Conservation (phyloP, 2,329 filamentous ascomycete genomes). For the Trichoderma sp. region DNA sequence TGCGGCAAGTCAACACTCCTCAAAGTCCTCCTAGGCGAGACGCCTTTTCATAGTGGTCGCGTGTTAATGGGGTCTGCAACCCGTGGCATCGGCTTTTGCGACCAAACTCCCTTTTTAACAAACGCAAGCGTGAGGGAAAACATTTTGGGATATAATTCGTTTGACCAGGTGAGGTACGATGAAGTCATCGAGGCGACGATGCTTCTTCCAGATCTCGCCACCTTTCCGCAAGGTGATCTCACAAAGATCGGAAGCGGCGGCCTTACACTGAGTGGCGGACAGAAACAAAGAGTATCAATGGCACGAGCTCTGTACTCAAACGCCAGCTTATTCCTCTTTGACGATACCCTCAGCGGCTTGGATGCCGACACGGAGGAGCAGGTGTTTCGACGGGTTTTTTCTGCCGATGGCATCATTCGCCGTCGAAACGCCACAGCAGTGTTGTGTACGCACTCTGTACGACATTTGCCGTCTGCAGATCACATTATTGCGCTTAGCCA, state of each 20-base stretch:
- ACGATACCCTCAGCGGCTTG: conserved; percentile 38
- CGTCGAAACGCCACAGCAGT: conserved; percentile 39
- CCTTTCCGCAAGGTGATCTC: conserved; percentile 35
- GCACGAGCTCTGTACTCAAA: conserved; percentile 92
- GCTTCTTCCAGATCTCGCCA: conserved; percentile 32
- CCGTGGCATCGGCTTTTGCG: conserved; percentile 31
- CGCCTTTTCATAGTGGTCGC: conserved; percentile 22
- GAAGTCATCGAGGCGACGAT: conserved; percentile 35
- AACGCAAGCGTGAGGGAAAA: conserved; percentile 38
- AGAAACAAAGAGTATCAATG: conserved; percentile 76
- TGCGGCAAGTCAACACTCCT: conserved; percentile 38
- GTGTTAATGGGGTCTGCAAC: conserved; percentile 16
- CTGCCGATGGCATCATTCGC: conserved; percentile 39
- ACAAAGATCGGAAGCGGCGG: conserved; percentile 41
- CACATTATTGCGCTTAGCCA: conserved; percentile 45
- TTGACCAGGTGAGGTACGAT: conserved; percentile 33
- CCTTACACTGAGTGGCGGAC: conserved; percentile 43
- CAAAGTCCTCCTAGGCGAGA: conserved; percentile 35
- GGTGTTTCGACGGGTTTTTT: conserved; percentile 44
- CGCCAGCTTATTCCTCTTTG: conserved; percentile 72
- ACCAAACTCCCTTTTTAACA: conserved; percentile 33
- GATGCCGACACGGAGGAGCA: conserved; percentile 43
- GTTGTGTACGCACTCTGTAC: conserved; percentile 37
- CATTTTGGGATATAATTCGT: conserved; percentile 35
- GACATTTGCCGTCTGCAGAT: conserved; percentile 37